Evolutionary conservation across 768 basidiomycete genomes (phyloP).

Genomic region (Pisolithus orientalis): DNA sequence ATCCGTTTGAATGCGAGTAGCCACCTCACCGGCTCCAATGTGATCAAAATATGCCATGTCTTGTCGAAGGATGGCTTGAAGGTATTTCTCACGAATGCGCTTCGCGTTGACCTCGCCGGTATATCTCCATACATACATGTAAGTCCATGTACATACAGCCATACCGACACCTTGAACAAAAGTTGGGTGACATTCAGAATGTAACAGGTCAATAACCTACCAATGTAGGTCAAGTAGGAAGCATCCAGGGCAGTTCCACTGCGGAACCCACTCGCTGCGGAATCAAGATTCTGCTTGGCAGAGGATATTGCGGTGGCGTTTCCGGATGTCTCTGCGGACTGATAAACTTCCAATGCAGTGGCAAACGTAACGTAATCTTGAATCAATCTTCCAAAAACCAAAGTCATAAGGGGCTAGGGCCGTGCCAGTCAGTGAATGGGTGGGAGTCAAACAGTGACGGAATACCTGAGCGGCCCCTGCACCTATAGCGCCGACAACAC

Average conservation of each 20-base stretch:
- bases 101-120: conserved; percentile 79
- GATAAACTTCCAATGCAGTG: too few species aligned
- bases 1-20: conserved; percentile 87
- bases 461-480: conserved; percentile 77
- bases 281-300: conserved; percentile 27
- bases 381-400: too few species aligned
- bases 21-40: conserved; percentile 88
- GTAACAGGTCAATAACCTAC: conserved; percentile 30
- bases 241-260: conserved; percentile 40
- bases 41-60: conserved; percentile 87
- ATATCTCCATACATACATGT: conserved; percentile 66
- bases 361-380: too few species aligned
- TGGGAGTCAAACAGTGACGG: neutral
- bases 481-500: conserved; percentile 64
- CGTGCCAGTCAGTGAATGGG: neutral
- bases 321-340: conserved; percentile 4
- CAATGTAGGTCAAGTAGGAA: conserved; percentile 59
- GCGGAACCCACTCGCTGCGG: conserved; percentile 44
- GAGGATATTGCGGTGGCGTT: conserved; percentile 24
- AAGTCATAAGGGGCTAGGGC: conserved; percentile 41
- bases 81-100: conserved; percentile 78
- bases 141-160: conserved; percentile 65
- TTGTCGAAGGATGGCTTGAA: conserved; percentile 75
- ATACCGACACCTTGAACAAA: conserved; percentile 58
- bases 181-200: conserved; percentile 2